Evolutionary conservation across 1,139 yeast genomes (phyloP).

Genomic region (Sporopachydermia cereana): DNA sequence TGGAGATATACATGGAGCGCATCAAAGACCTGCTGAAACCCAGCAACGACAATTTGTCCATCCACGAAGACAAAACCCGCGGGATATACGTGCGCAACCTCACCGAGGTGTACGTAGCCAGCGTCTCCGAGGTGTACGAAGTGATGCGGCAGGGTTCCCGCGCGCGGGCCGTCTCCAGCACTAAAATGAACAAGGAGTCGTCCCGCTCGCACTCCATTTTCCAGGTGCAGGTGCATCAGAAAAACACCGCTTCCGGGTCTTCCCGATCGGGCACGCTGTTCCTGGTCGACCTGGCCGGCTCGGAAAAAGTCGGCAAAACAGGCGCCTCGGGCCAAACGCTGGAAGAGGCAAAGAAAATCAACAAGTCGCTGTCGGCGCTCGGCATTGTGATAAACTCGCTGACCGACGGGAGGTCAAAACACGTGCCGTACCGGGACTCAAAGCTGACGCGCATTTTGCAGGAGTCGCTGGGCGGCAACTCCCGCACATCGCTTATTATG

Average conservation of each 20-base stretch:
- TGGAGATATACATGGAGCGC: constrained; percentile 78
- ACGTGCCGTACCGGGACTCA: constrained; percentile 75
- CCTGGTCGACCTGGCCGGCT: constrained; percentile 81
- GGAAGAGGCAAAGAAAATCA: constrained; percentile 80
- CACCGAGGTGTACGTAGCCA: constrained; percentile 47
- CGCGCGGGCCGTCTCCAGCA: constrained; percentile 46
- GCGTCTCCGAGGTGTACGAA: constrained; percentile 45
- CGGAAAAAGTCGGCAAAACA: constrained; percentile 76
- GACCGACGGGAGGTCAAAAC: constrained; percentile 55
- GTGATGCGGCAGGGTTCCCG: constrained; percentile 46
- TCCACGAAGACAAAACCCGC: constrained; percentile 53
- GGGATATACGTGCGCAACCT: constrained; percentile 67
- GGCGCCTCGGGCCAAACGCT: constrained; percentile 67
- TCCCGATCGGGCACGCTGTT: constrained; percentile 58
- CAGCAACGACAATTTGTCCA: constrained; percentile 30
- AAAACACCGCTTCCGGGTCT: constrained; percentile 40
- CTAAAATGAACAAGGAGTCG: constrained; percentile 65
- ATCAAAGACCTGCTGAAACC: constrained; percentile 49
- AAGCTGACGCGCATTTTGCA: constrained; percentile 74
- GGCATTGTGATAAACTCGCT: constrained; percentile 76
- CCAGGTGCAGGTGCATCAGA: constrained; percentile 53
- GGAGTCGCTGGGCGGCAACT: constrained; percentile 81
- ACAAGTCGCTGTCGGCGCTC: constrained; percentile 62
- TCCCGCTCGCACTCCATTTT: constrained; percentile 80
- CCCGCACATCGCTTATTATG: constrained; percentile 67